Conservation (phyloP, 1,139 yeast species). For the Debaryomyces nepalensis region DNA sequence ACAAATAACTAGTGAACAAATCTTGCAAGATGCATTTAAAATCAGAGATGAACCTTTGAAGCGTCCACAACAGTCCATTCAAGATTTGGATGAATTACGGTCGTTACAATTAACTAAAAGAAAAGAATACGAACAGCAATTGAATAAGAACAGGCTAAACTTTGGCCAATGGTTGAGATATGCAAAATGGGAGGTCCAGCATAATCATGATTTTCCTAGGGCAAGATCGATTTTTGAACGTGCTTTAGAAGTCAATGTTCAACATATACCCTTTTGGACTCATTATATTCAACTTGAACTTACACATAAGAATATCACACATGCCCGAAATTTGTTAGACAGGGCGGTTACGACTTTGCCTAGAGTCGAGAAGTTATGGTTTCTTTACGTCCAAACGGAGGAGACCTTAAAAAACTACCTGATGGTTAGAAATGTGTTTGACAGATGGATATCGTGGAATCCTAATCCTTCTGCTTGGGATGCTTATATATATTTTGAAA, state of each 20-base stretch:
- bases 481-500: constrained; percentile 74
- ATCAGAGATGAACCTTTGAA: constrained; percentile 39
- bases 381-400: constrained; percentile 77
- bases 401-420: constrained; percentile 71
- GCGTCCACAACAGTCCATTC: constrained; percentile 57
- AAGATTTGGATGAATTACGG: constrained; percentile 78
- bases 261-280: constrained; percentile 83
- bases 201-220: constrained; percentile 66
- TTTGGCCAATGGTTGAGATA: constrained; percentile 91
- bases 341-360: constrained; percentile 79
- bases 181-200: constrained; percentile 85
- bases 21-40: constrained; percentile 43
- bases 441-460: constrained; percentile 82
- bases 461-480: constrained; percentile 73
- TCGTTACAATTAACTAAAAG: constrained; percentile 79
- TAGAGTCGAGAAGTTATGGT: constrained; percentile 85
- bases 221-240: constrained; percentile 90
- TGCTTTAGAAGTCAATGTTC: constrained; percentile 76
- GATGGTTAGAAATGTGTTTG: constrained; percentile 69
- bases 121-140: constrained; percentile 81
- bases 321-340: constrained; percentile 84
- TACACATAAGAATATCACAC: constrained; percentile 73
- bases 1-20: constrained; percentile 42
- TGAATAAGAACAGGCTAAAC: constrained; percentile 80
- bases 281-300: constrained; percentile 82